Conservation (phyloP, 345 rosid genomes). For the Rhodomyrtus tomentosa region DNA sequence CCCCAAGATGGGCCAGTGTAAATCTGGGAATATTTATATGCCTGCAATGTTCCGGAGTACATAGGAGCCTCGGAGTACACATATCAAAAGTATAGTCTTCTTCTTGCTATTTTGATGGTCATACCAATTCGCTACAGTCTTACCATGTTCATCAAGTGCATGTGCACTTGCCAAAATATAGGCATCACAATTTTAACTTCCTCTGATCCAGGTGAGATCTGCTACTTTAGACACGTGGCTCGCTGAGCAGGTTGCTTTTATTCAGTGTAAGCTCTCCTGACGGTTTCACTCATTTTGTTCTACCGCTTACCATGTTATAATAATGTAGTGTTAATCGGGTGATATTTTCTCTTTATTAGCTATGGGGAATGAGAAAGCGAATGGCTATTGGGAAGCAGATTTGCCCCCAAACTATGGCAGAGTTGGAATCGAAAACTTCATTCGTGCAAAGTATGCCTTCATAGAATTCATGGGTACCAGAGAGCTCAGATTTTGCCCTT, state of each 20-base stretch:
- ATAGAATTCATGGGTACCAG: slow-evolving; percentile 5
- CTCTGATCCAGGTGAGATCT: slow-evolving; percentile 63
- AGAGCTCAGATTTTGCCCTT: not conserved
- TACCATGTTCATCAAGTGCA: not conserved
- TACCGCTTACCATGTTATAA: not conserved
- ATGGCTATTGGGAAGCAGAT: slow-evolving; percentile 92
- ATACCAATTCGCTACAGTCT: not conserved
- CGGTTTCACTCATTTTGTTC: not conserved
- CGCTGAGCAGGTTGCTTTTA: slow-evolving; percentile 79
- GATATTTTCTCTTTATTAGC: slow-evolving; percentile 20
- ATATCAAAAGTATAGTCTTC: slow-evolving; percentile 61
- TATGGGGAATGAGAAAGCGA: slow-evolving; percentile 74
- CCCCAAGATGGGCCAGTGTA: slow-evolving; percentile 96
- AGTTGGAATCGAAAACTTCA: slow-evolving; percentile 65
- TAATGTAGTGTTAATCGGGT: not conserved
- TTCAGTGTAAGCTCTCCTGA: slow-evolving; percentile 52
- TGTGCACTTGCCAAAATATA: not conserved
- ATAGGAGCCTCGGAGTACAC: slow-evolving; percentile 93
- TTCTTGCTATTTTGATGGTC: not conserved
- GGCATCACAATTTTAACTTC: not conserved
- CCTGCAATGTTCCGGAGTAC: slow-evolving; percentile 92
- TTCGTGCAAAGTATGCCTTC: slow-evolving; percentile 67
- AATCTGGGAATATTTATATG: slow-evolving; percentile 96
- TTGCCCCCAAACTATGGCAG: slow-evolving; percentile 65
- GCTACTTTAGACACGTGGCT: slow-evolving; percentile 97